Base-by-base conservation (phyloP, 1,284 basidiomycete species). In the Pyrrhoderma noxium region DNA sequence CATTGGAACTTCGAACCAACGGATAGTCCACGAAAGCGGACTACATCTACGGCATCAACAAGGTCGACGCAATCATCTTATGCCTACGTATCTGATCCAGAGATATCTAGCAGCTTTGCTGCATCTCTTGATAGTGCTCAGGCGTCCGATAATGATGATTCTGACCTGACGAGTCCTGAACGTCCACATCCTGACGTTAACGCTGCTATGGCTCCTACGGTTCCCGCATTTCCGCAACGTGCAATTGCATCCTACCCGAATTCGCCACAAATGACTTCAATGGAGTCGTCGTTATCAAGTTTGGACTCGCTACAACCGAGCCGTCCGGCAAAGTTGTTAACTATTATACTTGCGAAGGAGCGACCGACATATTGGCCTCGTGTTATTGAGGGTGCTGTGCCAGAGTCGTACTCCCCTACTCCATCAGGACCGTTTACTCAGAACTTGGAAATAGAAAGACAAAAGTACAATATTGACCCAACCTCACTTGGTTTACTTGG, bases 341-440 rank as follows among this genome's bases (percentile, higher is more conserved):
- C 85, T 2, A 66, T 89, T 37, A 82, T 89, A 62, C 64, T 89
- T 55, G 86, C 87, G 61, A 89, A 89, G 65, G 77, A 79, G n/a
- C 75, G 82, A 55, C 79, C 84, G 3, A 72, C 79, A 41, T 89
- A 89, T 42, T 89, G 85, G 85, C 86, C 85, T 0, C 83, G 82
- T 8, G 69, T 89, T 35, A 76, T 89, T 43, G 73, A 83, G 8
- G 86, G 86, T 0, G 80, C 86, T 21, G 81, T 78, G n/a, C 79
- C 82, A 0, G 74, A 78, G 47, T 65, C 73, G 9, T 62, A 85
- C 7, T 76, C 79, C 0, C 74, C 79, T 3, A 68, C 64, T 52
- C 62, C 74, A 9, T 62, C 74, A 8, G 75, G 78, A 51, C 77
- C 80, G 0, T 69, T 77, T 45, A 65, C 76, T 9, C 71, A 77